Percentiles rank a stretch among this genome's conserved stretches.
Evolutionary conservation across 352 stramenopile genomes (phyloP).

Genomic region (Phytophthora melonis): DNA sequence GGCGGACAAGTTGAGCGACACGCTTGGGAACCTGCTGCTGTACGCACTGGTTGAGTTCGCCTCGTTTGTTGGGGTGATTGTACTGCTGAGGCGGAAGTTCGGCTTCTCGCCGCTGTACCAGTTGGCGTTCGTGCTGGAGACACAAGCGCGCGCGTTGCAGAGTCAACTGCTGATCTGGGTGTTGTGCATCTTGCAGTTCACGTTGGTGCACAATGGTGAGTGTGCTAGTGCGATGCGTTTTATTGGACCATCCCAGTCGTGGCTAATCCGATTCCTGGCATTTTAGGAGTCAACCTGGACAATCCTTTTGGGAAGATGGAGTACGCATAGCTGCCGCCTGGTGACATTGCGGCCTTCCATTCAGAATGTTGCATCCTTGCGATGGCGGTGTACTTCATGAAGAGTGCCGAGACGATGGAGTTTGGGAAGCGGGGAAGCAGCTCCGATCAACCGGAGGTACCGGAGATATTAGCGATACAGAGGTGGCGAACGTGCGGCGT

Average conservation of each 20-base stretch:
- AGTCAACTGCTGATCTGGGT: conserved; percentile 28
- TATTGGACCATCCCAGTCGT: neutral
- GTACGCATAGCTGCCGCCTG: too few species aligned
- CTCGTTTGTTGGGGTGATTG: conserved; percentile 17
- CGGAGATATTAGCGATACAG: too few species aligned
- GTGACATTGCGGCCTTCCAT: too few species aligned
- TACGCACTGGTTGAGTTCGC: conserved; percentile 30
- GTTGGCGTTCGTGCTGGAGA: conserved; percentile 52
- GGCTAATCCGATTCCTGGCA: too few species aligned
- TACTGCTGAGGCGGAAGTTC: conserved; percentile 25
- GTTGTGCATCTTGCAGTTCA: conserved; percentile 34
- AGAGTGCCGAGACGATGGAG: too few species aligned
- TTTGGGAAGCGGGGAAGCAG: too few species aligned
- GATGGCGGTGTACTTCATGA: too few species aligned
- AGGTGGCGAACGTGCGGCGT: too few species aligned
- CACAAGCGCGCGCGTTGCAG: conserved; percentile 28
- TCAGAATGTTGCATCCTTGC: too few species aligned
- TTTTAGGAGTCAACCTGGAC: too few species aligned
- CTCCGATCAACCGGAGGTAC: too few species aligned
- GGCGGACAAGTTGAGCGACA: neutral
- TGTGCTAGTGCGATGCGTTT: neutral
- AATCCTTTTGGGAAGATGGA: too few species aligned
- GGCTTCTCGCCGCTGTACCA: conserved; percentile 33
- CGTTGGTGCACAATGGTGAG: conserved; percentile 19
- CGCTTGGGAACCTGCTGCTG: conserved; percentile 14